Evolutionary conservation across 2,329 filamentous ascomycete genomes (phyloP), one percentile per base, ranked within the genome.

Genomic region (Metarhizium rileyi): DNA sequence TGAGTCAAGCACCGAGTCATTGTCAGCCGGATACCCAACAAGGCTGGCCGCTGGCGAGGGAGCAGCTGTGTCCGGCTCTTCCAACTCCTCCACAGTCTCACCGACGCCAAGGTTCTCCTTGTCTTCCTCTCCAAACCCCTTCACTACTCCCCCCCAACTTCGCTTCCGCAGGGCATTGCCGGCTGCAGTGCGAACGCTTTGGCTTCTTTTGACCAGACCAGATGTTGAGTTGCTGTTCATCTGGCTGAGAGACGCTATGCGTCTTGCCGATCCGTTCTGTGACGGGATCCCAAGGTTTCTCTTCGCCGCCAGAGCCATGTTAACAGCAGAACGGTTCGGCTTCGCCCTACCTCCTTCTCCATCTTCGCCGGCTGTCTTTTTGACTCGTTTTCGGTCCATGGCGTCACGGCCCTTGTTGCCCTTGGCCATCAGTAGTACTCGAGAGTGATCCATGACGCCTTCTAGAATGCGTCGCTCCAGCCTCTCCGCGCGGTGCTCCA

Each of bases 391-490:
- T 46, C 77, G 75, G 63, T 69, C 80, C 78, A 81, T 81, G 52
- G 72, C 68, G 48, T 81, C 78, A 10, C 72, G 68, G 10, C 68
- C 68, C 58, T 72, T 74, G 56, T 66, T 70, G 3, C 78, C 70
- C 70, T 87, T 84, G 56, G 81, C 74, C 72, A 93, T 86, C 51
- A 97, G 78, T n/a, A 96, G 76, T 25, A 91, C 83, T 6, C 91
- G 86, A 20, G 91, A 96, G 64, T 97, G 91, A 59, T 97, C 90
- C 70, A 98, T 94, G 54, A 97, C 88, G 25, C 91, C 90, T 56
- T 97, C 91, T 28, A 98, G 72, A 57, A 98, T 95, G 25, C 93
- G 84, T 47, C 90, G 86, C 70, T 98, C 93, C 23, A 98, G 75
- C 3, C 82, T 80, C 64, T 96, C 90, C 3, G 91, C 93, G 54